Base-by-base conservation (phyloP, 2,329 filamentous ascomycete genomes). In the Harringtonia lauricola region DNA sequence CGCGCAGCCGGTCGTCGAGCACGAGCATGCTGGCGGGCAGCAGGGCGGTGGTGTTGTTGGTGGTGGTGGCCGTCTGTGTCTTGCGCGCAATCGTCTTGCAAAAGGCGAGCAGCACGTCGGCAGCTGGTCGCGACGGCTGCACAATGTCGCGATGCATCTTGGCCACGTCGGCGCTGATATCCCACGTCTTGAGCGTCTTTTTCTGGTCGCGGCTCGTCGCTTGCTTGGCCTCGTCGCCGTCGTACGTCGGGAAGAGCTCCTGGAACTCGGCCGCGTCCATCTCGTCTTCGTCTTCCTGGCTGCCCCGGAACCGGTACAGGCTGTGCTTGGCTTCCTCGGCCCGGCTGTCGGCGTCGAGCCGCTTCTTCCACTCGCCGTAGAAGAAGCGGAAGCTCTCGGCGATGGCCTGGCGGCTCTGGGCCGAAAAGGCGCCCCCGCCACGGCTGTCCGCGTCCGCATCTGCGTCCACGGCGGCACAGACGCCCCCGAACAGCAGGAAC, bases 271-370 rank as follows among this genome's bases (percentile, higher is more conserved):
- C 75, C 49, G 82, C 74, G 42, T 87, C 78, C 10, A 76, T 68
- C 53, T 84, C 81, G 44, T 94, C 83, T 50, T 86, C 79, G 39
- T 89, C 81, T 48, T 89, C 83, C 33, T 76, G 66, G 33, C 79
- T 81, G 28, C 89, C 90, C 49, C 79, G 78, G 64, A 92, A 95
- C 18, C 80, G 81, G 61, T 94, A 98, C 33, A 94, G 63, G 49
- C 84, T 88, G 6, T 76, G 78, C 49, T 83, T 85, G 24, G 76
- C 73, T 17, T 84, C 81, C 52, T 84, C 79, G 38, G 84, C 76
- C 53, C 81, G 78, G 54, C 86, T 83, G 50, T 95, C 89, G 18
- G 78, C 70, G 42, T 82, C 75, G 2, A 95, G 74, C 56, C 83
- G 82, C 41, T 76, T 73, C 52, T 78, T 85, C 89, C 90, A 98